Evolutionary conservation across 2,329 filamentous ascomycete species (phyloP), one percentile per base, ranked within the genome.

Genomic region (Myriosclerotinia curreyana): DNA sequence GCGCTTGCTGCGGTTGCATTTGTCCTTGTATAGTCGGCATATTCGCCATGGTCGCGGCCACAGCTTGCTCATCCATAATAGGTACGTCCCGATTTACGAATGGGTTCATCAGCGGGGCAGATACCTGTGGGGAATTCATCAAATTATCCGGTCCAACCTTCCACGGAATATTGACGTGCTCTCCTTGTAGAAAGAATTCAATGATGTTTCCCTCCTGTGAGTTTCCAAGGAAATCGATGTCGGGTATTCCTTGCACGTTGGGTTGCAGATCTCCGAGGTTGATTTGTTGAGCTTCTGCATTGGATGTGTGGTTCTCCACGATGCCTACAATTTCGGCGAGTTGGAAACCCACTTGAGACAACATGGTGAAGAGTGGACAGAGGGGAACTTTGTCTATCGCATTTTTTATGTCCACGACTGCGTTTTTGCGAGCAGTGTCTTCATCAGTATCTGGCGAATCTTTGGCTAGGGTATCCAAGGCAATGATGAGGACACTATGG

Each of bases 321-420:
- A 74, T 71, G 0, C 70, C 71, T 5, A 73, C 72, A 38, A 74
- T 74, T 62, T 74, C 71, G 6, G 71, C 71, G 5, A 74, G 67
- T 63, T 74, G 72, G 5, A 71, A 54, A 4, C 69, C 62, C 1
- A 74, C 72, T 60, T 72, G 71, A 1, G 68, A 73, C 15, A 74
- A 59, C 40, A 74, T 68, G 3, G 65, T 69, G 46, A 72, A 73
- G 6, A 72, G 72, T 11, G 69, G 69, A 51, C 70, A 73, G 2
- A 74, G 67, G 31, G 70, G 71, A 25, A 70, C 44, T 17, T 69
- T 66, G 44, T 71, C 68, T 3, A 74, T 59, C 2, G 69, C 66
- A 36, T 52, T 60, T 58, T 71, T 71, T 6, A 72, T 68, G 55
- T 73, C 71, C n/a, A 69, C 65, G 12, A 74, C 71, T 0, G 67